Base-by-base conservation (phyloP, 78 protist genomes). In the Emiliania huxleyi region DNA sequence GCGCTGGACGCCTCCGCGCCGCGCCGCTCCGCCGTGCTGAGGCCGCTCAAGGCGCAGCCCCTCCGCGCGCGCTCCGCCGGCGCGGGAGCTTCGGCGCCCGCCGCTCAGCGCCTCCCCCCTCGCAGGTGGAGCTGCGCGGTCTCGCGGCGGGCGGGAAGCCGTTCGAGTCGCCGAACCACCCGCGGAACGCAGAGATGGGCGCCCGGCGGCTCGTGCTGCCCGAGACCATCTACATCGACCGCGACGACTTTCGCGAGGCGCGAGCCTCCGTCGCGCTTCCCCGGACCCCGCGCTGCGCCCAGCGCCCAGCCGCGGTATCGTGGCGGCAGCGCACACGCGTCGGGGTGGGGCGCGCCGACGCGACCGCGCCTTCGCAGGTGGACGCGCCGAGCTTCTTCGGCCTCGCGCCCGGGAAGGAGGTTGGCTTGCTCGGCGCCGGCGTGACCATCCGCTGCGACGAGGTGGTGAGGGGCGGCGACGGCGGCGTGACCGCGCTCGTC, bases 161-260 rank as follows among this genome's bases (percentile, higher is more conserved):
- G 25, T 29, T 96, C 94, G 38, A 33, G 11, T 94, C 48, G 18
- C 96, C 96, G 35, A 97, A 97, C 94, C 97, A 95, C 90, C 99
- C 99, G 49, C 26, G 38, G 35, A 88, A 94, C 79, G 87, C 83
- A 42, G 29, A 46, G 22, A 29, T 56, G 84, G 99, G 99, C 43
- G 33, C 94, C 5, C 94, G 96, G 83, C 21, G 0, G n/a, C 42
- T 98, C 22, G 52, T 3, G n/a, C 92, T 98, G 79, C 29, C 95
- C 55, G 2, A 42, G 12, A 75, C 85, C n/a, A 49, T 98, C 87
- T 98, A 94, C 97, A 98, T 98, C 69, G 99, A 98, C 43, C 48
- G 95, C 21, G 37, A 79, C 5, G 99, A 98, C 89, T 98, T 98
- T 96, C 87, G 85, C 33, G 75, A 62, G n/a, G n/a, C n/a, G n/a